Conservation (phyloP, 371 early-diverging fungal species). For the Sanchytrium tribonematis region DNA sequence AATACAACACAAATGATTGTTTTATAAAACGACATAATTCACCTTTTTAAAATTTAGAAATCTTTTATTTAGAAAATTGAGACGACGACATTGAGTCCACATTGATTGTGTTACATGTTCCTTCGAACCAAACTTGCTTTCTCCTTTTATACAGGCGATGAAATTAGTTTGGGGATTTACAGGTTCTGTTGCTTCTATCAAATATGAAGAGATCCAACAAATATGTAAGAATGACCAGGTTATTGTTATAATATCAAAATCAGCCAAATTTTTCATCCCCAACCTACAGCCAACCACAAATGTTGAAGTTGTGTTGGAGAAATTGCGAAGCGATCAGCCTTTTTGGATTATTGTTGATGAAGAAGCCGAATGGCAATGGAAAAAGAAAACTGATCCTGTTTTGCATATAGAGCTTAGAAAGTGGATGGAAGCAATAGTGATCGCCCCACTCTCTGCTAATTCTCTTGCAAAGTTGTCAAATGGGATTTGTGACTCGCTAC, state of each 20-base stretch:
- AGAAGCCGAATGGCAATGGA: conserved; percentile 27
- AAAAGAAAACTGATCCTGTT: conserved; percentile 52
- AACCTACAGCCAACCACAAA: not conserved
- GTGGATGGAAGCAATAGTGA: conserved; percentile 70
- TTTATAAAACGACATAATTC: no score
- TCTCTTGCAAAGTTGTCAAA: conserved; percentile 65
- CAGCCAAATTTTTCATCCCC: not conserved
- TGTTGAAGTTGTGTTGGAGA: not conserved
- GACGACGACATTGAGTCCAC: no score
- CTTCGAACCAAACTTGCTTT: no score
- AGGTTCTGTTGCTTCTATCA: conserved; percentile 1
- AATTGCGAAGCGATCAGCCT: not conserved
- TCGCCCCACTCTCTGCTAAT: conserved; percentile 81
- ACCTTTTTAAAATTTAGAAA: no score
- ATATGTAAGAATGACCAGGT: not conserved
- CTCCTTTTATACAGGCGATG: no score
- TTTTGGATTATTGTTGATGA: not conserved
- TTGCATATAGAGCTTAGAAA: conserved; percentile 82
- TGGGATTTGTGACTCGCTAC: conserved; percentile 74
- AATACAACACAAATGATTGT: no score
- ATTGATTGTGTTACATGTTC: no score
- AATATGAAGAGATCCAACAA: not conserved
- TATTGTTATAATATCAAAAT: not conserved
- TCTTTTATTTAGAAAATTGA: no score
- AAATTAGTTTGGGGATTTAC: not conserved